Conservation (phyloP, 495 filamentous ascomycete genomes). For the Xylaria bambusicola region DNA sequence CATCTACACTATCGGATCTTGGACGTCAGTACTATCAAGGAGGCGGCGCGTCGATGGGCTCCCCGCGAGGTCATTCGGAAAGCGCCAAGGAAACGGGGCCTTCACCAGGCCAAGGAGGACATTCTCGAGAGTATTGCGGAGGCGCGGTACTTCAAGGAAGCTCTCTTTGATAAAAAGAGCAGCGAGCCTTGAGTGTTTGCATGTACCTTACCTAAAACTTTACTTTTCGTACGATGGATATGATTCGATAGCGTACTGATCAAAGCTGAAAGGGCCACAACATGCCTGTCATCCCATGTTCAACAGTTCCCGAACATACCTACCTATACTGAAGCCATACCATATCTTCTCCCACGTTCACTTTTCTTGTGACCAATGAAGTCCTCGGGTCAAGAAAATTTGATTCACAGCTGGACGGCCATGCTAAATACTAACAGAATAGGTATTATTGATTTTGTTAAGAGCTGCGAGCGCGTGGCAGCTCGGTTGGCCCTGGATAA, state of each 20-base stretch:
- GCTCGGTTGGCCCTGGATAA: slow-evolving; percentile 9
- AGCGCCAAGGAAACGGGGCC: slow-evolving; percentile 69
- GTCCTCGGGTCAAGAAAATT: too few species aligned
- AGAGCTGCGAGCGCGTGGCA: slow-evolving; percentile 4
- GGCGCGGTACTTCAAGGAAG: slow-evolving; percentile 74
- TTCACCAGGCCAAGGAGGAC: slow-evolving; percentile 84
- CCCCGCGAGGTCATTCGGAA: slow-evolving; percentile 55
- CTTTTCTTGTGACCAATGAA: too few species aligned
- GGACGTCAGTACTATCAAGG: slow-evolving; percentile 89
- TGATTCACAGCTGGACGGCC: too few species aligned
- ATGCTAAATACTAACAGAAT: too few species aligned
- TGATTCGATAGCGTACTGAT: neutral
- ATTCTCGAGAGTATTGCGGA: slow-evolving; percentile 95
- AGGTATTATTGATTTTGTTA: neutral
- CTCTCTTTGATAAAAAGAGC: slow-evolving; percentile 51
- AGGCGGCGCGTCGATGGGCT: slow-evolving; percentile 83
- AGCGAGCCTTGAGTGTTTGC: neutral
- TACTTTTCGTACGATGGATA: too few species aligned
- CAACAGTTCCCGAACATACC: too few species aligned
- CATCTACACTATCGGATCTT: slow-evolving; percentile 87
- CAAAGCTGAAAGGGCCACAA: too few species aligned
- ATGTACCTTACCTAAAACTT: too few species aligned
- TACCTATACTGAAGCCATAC: neutral
- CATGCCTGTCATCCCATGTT: too few species aligned
- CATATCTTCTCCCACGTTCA: neutral